Evolutionary conservation across 768 basidiomycete genomes (phyloP).

Genomic region (Xerocomus potaroensis): DNA sequence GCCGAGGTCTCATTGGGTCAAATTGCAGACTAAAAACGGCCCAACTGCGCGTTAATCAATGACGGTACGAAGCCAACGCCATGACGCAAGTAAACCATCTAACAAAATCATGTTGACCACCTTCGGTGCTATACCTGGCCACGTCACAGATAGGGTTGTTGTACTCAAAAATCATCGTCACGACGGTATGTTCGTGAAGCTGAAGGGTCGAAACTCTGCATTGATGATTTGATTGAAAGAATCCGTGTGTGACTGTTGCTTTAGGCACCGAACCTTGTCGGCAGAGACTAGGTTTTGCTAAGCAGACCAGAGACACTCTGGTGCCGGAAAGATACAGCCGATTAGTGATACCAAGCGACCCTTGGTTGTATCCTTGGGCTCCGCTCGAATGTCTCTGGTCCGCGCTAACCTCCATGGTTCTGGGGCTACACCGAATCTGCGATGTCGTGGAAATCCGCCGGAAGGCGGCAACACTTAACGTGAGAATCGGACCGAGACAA

Average conservation of each 20-base stretch:
- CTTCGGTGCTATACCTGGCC: slow-evolving; percentile 81
- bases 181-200: slow-evolving; percentile 73
- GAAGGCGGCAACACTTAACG: no score
- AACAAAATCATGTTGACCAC: slow-evolving; percentile 84
- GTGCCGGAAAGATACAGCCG: no score
- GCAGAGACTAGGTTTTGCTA: no score
- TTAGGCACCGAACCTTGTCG: no score
- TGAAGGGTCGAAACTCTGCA: slow-evolving; percentile 48
- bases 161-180: slow-evolving; percentile 84
- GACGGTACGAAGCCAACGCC: slow-evolving; percentile 39
- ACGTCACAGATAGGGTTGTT: slow-evolving; percentile 80
- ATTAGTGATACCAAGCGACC: no score
- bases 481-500: no score
- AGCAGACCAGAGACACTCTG: no score
- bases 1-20: slow-evolving; percentile 61
- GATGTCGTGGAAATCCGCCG: no score
- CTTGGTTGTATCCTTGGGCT: no score
- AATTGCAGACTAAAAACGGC: slow-evolving; percentile 33
- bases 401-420: no score
- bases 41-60: slow-evolving; percentile 51
- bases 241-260: slow-evolving; percentile 17
- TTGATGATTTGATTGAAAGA: slow-evolving; percentile 46
- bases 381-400: no score
- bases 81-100: not conserved
- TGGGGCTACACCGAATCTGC: no score